Evolutionary conservation across 768 basidiomycete species (phyloP), one percentile per base, ranked within the genome.

Genomic region (Sarcodon aspratus): DNA sequence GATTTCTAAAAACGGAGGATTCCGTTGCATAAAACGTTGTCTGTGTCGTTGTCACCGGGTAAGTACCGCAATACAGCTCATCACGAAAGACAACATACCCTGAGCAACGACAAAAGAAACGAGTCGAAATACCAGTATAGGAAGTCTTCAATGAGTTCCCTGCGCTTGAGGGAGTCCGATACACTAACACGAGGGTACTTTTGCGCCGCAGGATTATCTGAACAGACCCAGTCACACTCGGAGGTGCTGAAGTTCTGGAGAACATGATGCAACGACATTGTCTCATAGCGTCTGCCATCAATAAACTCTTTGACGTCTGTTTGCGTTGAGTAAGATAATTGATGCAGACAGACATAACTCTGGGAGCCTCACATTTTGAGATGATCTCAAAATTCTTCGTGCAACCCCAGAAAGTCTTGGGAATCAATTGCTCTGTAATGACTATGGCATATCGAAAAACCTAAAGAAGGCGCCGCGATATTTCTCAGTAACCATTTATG

Each of bases 21-120:
- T 98, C 89, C 0, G 96, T 98, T 40, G 92, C 73, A 63, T 97
- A 97, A 66, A 96, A 99, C 0, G 83, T 82, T 3, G 90, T 90
- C 94, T 97, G 48, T 2, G 54, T 44, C 15, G 2, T 9, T 31
- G 32, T 27, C 17, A 3, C n/a, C 9, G 21, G 18, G 27, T 31
- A 34, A 10, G 13, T 17, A 13, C n/a, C 31, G 38, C 11, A 37
- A 44, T 12, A 21, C 12, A 27, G 21, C 21, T 27, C 21, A 27
- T 27, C 21, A 27, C 21, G 27, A 10, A 21, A 33, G 36, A 36
- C 15, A 48, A 59, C 74, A 42, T 52, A 89, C 95, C 70, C 78
- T 84, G 33, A 98, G 62, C 5, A 98, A 66, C 0, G 85, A 78
- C 4, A 86, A 62, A 7, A 98, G 63, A 61, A 94, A 92, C 0